Evolutionary conservation across 1,139 yeast genomes (phyloP), one percentile per base, ranked within the genome.

Genomic region (Magnusiomyces paraingens): DNA sequence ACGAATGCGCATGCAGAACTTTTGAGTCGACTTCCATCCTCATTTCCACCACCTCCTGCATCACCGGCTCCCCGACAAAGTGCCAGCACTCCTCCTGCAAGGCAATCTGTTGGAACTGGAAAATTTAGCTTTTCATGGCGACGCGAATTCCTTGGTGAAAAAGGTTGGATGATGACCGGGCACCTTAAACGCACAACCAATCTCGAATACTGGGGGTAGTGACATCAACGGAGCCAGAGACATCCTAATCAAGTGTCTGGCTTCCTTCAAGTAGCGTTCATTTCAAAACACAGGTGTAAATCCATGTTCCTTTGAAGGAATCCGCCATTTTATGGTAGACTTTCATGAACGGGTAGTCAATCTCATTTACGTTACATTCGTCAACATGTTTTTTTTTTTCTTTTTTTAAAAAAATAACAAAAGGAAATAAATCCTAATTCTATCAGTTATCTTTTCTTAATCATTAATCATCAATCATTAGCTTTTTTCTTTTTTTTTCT

Each of bases 131-230:
- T 70, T 12, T 63, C 66, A 38, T 70, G 73, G 73, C 60, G 72
- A 1, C 61, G 73, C 21, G 71, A 69, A 50, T 70, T 70, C 10
- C 54, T 70, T 49, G 73, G 73, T 1, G 68, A 67, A 49, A 59
- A 62, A 53, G 73, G 73, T 1, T 68, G 70, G 66, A 59, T 68
- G 52, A 66, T 68, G 6, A 66, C 71, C 0, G 62, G 61, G 6
- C 61, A 53, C 47, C 29, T 52, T 18, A 56, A 54, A 38, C 50
- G 57, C 29, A 54, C 44, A 5, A 14, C 40, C 5, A 46, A 22
- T 35, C 18, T 46, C 17, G 49, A 46, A 22, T 46, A 46, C 15
- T 46, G 49, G 49, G 40, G 49, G 18, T 41, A 18, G 20, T 39
- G 15, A 39, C 12, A n/a, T n/a, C n/a, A n/a, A n/a, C n/a, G n/a